These are phyloP conservation scores for Thraustochytrium striatum DNA, from an alignment of 352 stramenopile genomes.

Conservation along the genomic window DNA sequence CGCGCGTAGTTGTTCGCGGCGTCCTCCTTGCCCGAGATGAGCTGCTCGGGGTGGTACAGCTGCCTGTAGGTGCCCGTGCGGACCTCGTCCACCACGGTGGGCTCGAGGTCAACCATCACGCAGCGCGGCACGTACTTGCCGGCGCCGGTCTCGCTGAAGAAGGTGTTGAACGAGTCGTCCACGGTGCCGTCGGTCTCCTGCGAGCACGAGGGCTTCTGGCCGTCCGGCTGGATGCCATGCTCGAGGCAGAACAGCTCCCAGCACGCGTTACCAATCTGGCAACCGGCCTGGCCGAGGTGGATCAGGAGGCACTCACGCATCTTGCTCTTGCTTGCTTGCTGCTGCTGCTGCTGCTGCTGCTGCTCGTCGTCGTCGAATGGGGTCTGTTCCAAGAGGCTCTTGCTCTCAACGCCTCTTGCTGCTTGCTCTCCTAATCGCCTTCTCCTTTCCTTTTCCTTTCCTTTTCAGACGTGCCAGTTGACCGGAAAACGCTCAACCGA, in stretches of 20 bases:
- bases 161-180: conserved; percentile 95
- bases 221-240: conserved; percentile 68
- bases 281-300: conserved; percentile 86
- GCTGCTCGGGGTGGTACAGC: conserved; percentile 96
- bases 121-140: conserved; percentile 95
- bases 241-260: conserved; percentile 88
- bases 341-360: too few species aligned
- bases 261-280: conserved; percentile 82
- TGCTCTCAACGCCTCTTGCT: too few species aligned
- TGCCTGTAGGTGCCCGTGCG: conserved; percentile 89
- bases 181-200: conserved; percentile 61
- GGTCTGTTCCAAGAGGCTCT: too few species aligned
- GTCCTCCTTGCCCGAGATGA: conserved; percentile 94
- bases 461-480: too few species aligned
- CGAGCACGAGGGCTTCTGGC: conserved; percentile 51
- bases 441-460: too few species aligned
- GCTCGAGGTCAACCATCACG: conserved; percentile 95
- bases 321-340: too few species aligned
- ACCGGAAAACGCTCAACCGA: too few species aligned
- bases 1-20: conserved; percentile 66
- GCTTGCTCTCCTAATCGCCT: too few species aligned
- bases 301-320: conserved; percentile 93
- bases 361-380: too few species aligned
- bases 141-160: conserved; percentile 70
- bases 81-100: conserved; percentile 92